Base-by-base conservation (phyloP, 495 filamentous ascomycete species). In the Amniculicola lignicola region DNA sequence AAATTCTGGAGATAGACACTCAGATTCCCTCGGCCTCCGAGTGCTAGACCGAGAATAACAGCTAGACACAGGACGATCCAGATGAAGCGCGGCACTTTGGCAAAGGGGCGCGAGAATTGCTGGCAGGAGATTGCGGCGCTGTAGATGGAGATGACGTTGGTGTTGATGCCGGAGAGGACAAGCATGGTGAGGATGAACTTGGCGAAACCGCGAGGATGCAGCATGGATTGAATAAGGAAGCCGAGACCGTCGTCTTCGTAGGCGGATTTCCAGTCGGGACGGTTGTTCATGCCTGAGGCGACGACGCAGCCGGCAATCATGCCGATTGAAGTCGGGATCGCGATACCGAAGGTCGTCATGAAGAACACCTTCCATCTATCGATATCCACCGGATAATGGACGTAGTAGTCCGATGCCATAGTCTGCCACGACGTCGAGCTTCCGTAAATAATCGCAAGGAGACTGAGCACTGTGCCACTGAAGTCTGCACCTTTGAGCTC, bases 381-480 rank as follows among this genome's bases (percentile, higher is more conserved):
- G 5, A 76, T 79, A 19, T 74, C 66, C 43, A 71, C 74, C 0
- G 81, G 82, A 57, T 83, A 84, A 33, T 83, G 75, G 6, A 81
- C 79, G 61, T 84, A 84, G 61, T 79, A 86, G 59, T 85, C 83
- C 0, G 75, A 75, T 0, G 77, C 80, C 37, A 83, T 80, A 4
- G 82, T 79, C 21, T 73, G 75, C 80, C 83, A 68, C 11, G 39
- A 45, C 3, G 63, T 54, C 81, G 53, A 45, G 25, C 46, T 57
- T 18, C 40, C 51, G 40, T 36, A 37, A 24, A 22, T 59, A 47
- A 59, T 59, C 14, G 55, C 14, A 10, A 59, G 22, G 15, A 59
- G 44, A 10, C 44, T 44, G 3, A 59, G 35, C 19, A 51, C 49
- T 6, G 18, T 41, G 19, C 36, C 55, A 23, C 39, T 15, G 6